Evolutionary conservation across 2,329 filamentous ascomycete species (phyloP).

Genomic region (Clonostachys rosea): DNA sequence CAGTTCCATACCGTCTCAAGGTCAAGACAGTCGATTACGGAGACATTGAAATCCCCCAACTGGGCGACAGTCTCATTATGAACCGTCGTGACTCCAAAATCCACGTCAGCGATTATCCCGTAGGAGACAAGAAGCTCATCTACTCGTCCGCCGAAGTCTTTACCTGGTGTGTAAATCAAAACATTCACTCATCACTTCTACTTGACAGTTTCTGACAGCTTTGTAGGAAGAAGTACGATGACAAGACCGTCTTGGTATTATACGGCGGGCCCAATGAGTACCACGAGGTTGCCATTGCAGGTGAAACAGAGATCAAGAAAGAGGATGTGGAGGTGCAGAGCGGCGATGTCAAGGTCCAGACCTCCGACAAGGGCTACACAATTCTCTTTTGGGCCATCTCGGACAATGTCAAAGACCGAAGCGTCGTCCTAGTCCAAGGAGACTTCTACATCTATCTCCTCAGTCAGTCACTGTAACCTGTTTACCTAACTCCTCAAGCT

Average conservation of each 20-base stretch:
- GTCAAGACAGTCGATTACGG: conserved; percentile 21
- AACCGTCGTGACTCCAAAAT: conserved; percentile 5
- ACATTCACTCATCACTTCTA: neutral
- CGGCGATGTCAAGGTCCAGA: conserved; percentile 3
- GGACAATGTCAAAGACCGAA: conserved; percentile 27
- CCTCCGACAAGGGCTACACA: conserved; percentile 5
- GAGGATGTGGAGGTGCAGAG: conserved; percentile 22
- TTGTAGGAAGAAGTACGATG: conserved; percentile 46
- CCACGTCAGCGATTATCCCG: conserved; percentile 42
- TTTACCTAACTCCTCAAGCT: neutral
- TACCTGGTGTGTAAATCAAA: conserved; percentile 34
- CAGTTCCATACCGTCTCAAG: conserved; percentile 1
- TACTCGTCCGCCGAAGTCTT: conserved; percentile 65
- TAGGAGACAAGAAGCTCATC: conserved; percentile 51
- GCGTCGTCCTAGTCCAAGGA: conserved; percentile 42
- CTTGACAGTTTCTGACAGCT: neutral
- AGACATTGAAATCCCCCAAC: conserved; percentile 4
- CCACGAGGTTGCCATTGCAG: conserved; percentile 47
- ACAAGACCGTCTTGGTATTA: conserved; percentile 52
- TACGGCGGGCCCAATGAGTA: conserved; percentile 55
- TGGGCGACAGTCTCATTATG: conserved; percentile 32
- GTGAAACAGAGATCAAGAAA: neutral
- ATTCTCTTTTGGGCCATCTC: conserved; percentile 44
- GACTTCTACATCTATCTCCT: conserved; percentile 52
- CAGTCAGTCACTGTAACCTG: conserved; percentile 25